Conservation (phyloP, 345 rosid species). For the Sonneratia caseolaris region DNA sequence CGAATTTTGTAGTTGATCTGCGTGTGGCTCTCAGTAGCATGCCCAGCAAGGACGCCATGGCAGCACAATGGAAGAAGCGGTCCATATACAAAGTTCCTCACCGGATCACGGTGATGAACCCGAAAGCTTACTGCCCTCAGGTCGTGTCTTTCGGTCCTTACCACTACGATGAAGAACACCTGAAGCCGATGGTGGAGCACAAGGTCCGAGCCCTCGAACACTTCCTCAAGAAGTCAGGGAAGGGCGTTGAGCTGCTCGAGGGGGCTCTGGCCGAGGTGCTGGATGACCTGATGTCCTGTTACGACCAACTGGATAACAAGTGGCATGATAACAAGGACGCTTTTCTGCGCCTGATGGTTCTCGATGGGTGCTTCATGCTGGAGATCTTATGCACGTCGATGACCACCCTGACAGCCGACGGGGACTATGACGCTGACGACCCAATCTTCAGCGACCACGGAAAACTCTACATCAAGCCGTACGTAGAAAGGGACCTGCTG, state of each 20-base stretch:
- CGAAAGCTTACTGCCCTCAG: slow-evolving; percentile 28
- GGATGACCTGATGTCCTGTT: neutral
- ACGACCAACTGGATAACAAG: neutral
- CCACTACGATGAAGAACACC: slow-evolving; percentile 8
- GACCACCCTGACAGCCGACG: too few species aligned
- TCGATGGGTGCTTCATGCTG: slow-evolving; percentile 12
- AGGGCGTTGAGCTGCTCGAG: neutral
- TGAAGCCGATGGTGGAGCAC: slow-evolving; percentile 9
- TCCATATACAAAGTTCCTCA: slow-evolving; percentile 33
- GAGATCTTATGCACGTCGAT: neutral
- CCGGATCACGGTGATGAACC: slow-evolving; percentile 20
- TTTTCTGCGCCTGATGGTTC: slow-evolving; percentile 7
- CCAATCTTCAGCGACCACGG: slow-evolving; percentile 8
- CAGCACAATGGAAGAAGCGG: slow-evolving; percentile 20
- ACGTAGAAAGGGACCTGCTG: slow-evolving; percentile 6
- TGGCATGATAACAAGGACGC: neutral
- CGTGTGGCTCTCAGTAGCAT: too few species aligned
- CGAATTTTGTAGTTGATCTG: too few species aligned
- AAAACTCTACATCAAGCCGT: slow-evolving; percentile 6
- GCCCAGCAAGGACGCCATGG: neutral
- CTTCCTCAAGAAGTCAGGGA: neutral
- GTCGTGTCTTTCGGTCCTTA: slow-evolving; percentile 30
- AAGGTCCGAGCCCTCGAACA: neutral
- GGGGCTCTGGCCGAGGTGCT: neutral
- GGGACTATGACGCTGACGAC: neutral